Base-by-base conservation (phyloP, 441 rosid genomes). In the Brassica balearica region DNA sequence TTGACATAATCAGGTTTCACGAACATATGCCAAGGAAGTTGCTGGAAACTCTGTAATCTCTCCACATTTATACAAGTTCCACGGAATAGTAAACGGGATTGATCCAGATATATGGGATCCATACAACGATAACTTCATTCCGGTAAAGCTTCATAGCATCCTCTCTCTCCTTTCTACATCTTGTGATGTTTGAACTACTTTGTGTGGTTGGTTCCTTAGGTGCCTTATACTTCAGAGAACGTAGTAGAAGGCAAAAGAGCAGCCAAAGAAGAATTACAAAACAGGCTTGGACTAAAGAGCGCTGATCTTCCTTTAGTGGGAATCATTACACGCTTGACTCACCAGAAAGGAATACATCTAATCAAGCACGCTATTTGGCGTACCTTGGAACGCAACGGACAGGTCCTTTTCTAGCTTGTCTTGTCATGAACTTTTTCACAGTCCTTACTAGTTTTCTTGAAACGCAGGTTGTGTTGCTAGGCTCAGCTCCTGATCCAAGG, bases 21-120 rank as follows among this genome's bases (percentile, higher is more conserved):
- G 71, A 58, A 90, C 92, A 0, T 96, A 96, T 76, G 82, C 98
- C 43, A 91, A 82, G 73, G 99, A 96, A 84, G 90, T 93, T 58
- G 89, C 99, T 77, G 92, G 97, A 75, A 87, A 91, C 85, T 77
- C 92, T 61, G 78, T 79, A 2, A 77, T 96, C 63, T 87, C 97
- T 82, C 87, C 98, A 68, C 87, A 93, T 84, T 88, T 93, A 53
- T 68, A 77, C 84, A 96, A 96, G 77, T 92, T 96, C 83, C 92
- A 91, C 46, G 99, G 99, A 14, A 96, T 96, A 84, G 76, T 96
- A 69, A 96, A 96, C 73, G 99, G 99, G 73, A 91, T 96, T 10
- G 99, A 96, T 58, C 96, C 91, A 6, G 97, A 93, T 74, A 96
- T 96, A 68, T 96, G 99, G 99, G 98, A 96, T 85, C 98, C 99